Evolutionary conservation across 352 stramenopile genomes (phyloP).

Genomic region (Globisporangium recalcitrans): DNA sequence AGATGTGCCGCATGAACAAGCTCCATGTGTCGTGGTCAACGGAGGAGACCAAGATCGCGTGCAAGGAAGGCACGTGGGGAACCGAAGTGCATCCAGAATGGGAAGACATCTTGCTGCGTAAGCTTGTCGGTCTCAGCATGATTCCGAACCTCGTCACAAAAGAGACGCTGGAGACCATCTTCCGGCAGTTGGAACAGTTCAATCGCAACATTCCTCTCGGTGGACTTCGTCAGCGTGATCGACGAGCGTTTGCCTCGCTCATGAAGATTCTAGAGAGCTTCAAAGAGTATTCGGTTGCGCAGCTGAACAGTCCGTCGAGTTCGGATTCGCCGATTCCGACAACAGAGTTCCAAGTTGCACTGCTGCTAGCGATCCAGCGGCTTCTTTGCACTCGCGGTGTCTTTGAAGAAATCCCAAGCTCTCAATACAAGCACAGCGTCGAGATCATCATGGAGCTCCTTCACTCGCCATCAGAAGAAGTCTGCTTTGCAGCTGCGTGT

Average conservation of each 20-base stretch:
- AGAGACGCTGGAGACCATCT: slow-evolving; percentile 66
- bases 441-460: slow-evolving; percentile 86
- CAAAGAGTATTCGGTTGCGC: slow-evolving; percentile 78
- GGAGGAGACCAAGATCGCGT: slow-evolving; percentile 79
- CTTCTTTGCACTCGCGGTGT: slow-evolving; percentile 75
- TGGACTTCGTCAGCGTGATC: slow-evolving; percentile 62
- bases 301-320: slow-evolving; percentile 76
- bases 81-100: slow-evolving; percentile 77
- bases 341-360: slow-evolving; percentile 76
- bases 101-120: slow-evolving; percentile 82
- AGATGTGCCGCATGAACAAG: slow-evolving; percentile 88
- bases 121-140: slow-evolving; percentile 71
- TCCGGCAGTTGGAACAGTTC: slow-evolving; percentile 80
- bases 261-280: slow-evolving; percentile 86
- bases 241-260: slow-evolving; percentile 65
- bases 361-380: slow-evolving; percentile 75
- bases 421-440: slow-evolving; percentile 82
- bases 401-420: slow-evolving; percentile 83
- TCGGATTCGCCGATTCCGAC: slow-evolving; percentile 77
- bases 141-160: slow-evolving; percentile 79
- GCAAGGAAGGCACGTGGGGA: slow-evolving; percentile 83
- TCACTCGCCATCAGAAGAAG: slow-evolving; percentile 81
- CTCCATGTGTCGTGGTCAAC: slow-evolving; percentile 84
- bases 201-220: slow-evolving; percentile 83
- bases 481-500: slow-evolving; percentile 75